A percentile compares a stretch with the other conserved stretches of the same genome.
Evolutionary conservation across 257 asterid species (phyloP).

Genomic region (Solanum neorickii): DNA sequence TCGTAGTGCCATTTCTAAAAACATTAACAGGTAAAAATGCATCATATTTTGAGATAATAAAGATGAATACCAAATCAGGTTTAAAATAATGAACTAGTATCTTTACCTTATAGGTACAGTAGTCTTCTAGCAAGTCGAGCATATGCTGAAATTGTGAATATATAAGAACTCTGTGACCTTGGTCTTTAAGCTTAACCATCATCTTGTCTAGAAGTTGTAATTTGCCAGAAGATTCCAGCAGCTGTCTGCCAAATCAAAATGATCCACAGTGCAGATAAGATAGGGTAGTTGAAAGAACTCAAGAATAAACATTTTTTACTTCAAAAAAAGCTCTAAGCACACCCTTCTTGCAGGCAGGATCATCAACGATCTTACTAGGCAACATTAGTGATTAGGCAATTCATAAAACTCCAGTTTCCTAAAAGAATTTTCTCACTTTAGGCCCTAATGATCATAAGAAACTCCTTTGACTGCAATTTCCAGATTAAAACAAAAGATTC

Average conservation of each 20-base stretch:
- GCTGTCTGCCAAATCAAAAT: slow-evolving; percentile 46
- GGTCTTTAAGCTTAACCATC: slow-evolving; percentile 95
- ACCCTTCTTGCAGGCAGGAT: not conserved
- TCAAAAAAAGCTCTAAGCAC: not conserved
- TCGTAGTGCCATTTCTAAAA: slow-evolving; percentile 82
- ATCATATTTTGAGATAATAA: not conserved
- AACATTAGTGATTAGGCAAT: not conserved
- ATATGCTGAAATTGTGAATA: slow-evolving; percentile 96
- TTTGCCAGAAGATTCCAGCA: slow-evolving; percentile 89
- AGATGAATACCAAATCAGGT: not conserved
- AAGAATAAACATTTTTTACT: not conserved
- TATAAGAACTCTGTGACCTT: slow-evolving; percentile 90
- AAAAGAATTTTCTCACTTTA: not conserved
- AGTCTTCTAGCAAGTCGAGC: slow-evolving; percentile 92
- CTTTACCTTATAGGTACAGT: slow-evolving; percentile 74
- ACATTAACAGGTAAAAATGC: slow-evolving; percentile 4
- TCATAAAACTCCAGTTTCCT: not conserved
- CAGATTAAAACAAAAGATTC: not conserved
- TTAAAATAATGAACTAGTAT: not conserved
- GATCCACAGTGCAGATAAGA: not conserved
- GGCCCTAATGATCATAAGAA: not conserved
- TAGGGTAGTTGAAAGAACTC: not conserved
- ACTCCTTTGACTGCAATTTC: not conserved
- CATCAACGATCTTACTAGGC: not conserved
- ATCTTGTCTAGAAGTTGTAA: slow-evolving; percentile 94